These are phyloP conservation scores for Oemleria cerasiformis DNA, from an alignment of 306 rosid species.

Conservation along the genomic window DNA sequence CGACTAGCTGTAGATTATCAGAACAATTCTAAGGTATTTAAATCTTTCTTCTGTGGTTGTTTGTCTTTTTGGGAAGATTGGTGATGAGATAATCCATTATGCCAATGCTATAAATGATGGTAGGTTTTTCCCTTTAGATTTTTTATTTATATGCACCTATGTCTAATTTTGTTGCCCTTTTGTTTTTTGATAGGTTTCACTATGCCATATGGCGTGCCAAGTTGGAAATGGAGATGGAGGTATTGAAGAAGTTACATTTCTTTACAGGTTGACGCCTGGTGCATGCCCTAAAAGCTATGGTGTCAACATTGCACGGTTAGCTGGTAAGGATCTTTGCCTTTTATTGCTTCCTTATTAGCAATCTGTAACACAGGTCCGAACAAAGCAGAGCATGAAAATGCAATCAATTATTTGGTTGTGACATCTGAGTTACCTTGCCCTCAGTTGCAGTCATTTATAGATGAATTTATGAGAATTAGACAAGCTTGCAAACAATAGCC, in stretches of 20 bases:
- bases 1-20: conserved; percentile 64
- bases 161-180: conserved; percentile 23
- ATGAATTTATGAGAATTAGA: neutral
- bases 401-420: neutral
- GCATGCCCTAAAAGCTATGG: conserved; percentile 99
- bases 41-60: conserved; percentile 9
- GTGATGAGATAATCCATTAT: neutral
- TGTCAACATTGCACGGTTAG: conserved; percentile 88
- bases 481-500: neutral
- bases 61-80: conserved; percentile 10
- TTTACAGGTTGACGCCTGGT: conserved; percentile 73
- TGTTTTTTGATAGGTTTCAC: conserved; percentile 59
- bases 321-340: conserved; percentile 49
- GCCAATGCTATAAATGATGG: neutral
- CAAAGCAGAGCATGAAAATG: neutral
- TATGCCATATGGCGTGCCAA: conserved; percentile 91
- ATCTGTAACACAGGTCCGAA: neutral
- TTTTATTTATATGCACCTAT: neutral
- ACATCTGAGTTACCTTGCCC: neutral
- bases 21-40: conserved; percentile 60
- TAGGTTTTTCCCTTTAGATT: neutral
- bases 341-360: neutral
- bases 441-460: neutral
- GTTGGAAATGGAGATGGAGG: conserved; percentile 69
- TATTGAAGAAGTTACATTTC: conserved; percentile 91